Evolutionary conservation across 176 grass and related monocot genomes (phyloP).

Genomic region (Oryza coarctata): DNA sequence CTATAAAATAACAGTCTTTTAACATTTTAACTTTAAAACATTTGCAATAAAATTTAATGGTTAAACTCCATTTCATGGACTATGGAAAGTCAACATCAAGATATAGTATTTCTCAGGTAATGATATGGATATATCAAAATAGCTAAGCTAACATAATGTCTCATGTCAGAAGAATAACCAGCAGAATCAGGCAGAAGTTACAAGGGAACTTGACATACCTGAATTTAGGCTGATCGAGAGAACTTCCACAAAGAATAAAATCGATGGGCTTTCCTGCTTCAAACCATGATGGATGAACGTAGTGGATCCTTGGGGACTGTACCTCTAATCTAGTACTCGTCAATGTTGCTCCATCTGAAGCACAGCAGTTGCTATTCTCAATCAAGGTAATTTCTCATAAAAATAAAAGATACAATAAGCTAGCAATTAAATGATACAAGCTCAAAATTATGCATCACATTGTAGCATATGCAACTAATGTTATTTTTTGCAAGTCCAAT

Average conservation of each 20-base stretch:
- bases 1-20: background rate
- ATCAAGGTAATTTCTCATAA: conserved; percentile 21
- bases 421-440: conserved; percentile 2
- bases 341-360: conserved; percentile 74
- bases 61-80: background rate
- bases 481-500: background rate
- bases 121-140: background rate
- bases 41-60: background rate
- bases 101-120: background rate
- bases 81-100: background rate
- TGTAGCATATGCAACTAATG: conserved; percentile 9
- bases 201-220: conserved; percentile 41
- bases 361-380: conserved; percentile 22
- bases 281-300: conserved; percentile 84
- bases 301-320: conserved; percentile 84
- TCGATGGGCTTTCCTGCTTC: conserved; percentile 87
- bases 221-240: conserved; percentile 87
- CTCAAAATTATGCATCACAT: background rate
- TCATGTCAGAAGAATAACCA: background rate
- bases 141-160: background rate
- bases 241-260: conserved; percentile 81
- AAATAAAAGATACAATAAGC: conserved; percentile 7
- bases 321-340: conserved; percentile 83
- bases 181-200: background rate
- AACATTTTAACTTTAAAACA: too few relatives aligned